These are phyloP conservation scores for Pyrenula massariospora DNA, from an alignment of 495 filamentous ascomycete species.

Conservation along the genomic window DNA sequence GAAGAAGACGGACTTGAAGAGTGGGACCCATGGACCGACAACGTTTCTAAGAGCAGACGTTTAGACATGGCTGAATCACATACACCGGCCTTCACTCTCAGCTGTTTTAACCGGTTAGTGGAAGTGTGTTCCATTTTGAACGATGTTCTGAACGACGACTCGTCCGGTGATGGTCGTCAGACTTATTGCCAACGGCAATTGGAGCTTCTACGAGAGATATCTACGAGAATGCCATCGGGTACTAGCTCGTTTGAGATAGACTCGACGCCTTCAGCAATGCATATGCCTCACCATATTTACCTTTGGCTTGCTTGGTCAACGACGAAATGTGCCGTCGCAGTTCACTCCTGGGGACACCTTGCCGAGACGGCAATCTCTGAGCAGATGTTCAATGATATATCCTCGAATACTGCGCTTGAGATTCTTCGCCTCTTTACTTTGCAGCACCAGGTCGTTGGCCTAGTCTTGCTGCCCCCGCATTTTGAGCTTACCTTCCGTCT, in stretches of 20 bases:
- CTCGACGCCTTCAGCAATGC: not conserved
- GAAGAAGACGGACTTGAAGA: slow-evolving; percentile 59
- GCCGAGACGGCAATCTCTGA: no score
- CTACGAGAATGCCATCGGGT: not conserved
- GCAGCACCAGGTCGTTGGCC: not conserved
- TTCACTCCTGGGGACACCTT: not conserved
- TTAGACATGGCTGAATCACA: slow-evolving; percentile 24
- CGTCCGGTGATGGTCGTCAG: slow-evolving; percentile 1
- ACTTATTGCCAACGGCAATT: slow-evolving; percentile 8
- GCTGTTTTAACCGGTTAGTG: slow-evolving; percentile 48
- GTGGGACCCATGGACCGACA: slow-evolving; percentile 59
- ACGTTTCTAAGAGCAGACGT: slow-evolving; percentile 26
- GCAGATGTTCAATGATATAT: not conserved
- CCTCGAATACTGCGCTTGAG: not conserved
- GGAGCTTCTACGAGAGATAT: slow-evolving; percentile 2
- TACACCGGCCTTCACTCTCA: slow-evolving; percentile 44
- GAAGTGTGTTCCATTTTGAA: slow-evolving; percentile 37
- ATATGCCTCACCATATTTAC: not conserved
- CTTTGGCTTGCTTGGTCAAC: slow-evolving; percentile 4
- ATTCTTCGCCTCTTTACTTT: not conserved
- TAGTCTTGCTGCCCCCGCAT: slow-evolving; percentile 23
- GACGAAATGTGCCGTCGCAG: slow-evolving; percentile 1
- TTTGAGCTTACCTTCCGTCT: slow-evolving; percentile 27
- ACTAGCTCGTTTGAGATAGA: not conserved
- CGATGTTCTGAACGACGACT: slow-evolving; percentile 20